These are phyloP conservation scores for Alternaria panax DNA, from an alignment of 2,329 filamentous ascomycete genomes.

Conservation along the genomic window DNA sequence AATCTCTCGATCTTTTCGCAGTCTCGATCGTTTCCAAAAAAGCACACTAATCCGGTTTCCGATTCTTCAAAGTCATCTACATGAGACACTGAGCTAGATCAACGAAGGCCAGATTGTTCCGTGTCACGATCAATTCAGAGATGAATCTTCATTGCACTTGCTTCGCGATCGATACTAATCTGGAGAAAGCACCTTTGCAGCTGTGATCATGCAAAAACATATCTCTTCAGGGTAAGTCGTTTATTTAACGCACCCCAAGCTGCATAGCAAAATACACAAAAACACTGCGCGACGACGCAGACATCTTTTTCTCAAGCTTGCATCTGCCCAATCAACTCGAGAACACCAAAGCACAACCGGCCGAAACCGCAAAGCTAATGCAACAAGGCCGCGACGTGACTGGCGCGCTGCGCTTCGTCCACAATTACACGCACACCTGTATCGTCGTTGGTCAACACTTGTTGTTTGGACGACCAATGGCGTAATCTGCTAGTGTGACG, in stretches of 20 bases:
- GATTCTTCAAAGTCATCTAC: neutral
- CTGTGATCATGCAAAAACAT: neutral
- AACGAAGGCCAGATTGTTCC: neutral
- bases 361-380: constrained; percentile 7
- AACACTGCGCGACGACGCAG: constrained; percentile 4
- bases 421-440: constrained; percentile 3
- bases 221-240: neutral
- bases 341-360: constrained; percentile 2
- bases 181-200: neutral
- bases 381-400: constrained; percentile 21
- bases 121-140: constrained; percentile 1
- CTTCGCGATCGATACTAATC: neutral
- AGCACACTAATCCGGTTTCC: neutral
- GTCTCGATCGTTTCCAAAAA: neutral
- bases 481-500: constrained; percentile 8
- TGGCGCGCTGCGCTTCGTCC: constrained; percentile 7
- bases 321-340: neutral
- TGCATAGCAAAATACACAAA: constrained; percentile 5
- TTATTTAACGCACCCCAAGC: neutral
- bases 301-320: constrained; percentile 4
- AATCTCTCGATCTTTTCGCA: constrained; percentile 4
- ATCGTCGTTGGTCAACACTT: constrained; percentile 4
- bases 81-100: constrained; percentile 9
- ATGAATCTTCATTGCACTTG: neutral
- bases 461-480: constrained; percentile 2